Conservation (phyloP, 139 green algal genomes). For the Coelastrella sp. region DNA sequence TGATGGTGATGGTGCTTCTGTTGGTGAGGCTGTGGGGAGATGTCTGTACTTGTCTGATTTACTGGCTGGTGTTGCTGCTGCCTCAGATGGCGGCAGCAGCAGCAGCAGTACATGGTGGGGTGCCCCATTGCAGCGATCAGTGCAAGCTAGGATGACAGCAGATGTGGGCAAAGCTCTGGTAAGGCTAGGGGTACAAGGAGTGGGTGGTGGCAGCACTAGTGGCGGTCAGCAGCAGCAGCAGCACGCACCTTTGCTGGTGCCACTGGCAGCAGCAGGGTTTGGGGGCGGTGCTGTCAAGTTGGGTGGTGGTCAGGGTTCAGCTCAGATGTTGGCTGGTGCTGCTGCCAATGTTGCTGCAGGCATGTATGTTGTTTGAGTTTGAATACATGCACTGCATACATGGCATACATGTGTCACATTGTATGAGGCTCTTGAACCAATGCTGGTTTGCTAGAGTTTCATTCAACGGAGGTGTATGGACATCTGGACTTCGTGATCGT, state of each 20-base stretch:
- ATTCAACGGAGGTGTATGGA: too few species aligned
- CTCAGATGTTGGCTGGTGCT: conserved; percentile 25
- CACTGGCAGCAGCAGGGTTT: conserved; percentile 35
- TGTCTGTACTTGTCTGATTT: conserved; percentile 21
- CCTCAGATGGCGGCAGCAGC: conserved; percentile 12
- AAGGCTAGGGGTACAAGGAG: conserved; percentile 12
- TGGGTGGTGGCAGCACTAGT: conserved; percentile 1
- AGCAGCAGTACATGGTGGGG: conserved; percentile 25
- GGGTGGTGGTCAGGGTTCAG: conserved; percentile 4
- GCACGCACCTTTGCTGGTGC: conserved; percentile 38
- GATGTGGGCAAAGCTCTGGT: conserved; percentile 15
- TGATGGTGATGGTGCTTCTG: neutral
- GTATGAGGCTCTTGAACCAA: too few species aligned
- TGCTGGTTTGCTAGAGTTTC: too few species aligned
- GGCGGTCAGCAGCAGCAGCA: neutral
- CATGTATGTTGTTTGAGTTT: neutral
- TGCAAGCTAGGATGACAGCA: conserved; percentile 23
- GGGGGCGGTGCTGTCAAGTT: neutral
- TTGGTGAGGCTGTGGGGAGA: neutral
- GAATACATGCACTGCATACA: neutral
- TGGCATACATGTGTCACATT: neutral
- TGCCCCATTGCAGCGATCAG: neutral
- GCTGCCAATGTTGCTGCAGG: conserved; percentile 11
- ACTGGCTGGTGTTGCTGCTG: conserved; percentile 34
- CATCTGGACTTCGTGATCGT: too few species aligned